Evolutionary conservation across 116 monocot species (phyloP), one percentile per base, ranked within the genome.

Genomic region (Cymodocea nodosa): DNA sequence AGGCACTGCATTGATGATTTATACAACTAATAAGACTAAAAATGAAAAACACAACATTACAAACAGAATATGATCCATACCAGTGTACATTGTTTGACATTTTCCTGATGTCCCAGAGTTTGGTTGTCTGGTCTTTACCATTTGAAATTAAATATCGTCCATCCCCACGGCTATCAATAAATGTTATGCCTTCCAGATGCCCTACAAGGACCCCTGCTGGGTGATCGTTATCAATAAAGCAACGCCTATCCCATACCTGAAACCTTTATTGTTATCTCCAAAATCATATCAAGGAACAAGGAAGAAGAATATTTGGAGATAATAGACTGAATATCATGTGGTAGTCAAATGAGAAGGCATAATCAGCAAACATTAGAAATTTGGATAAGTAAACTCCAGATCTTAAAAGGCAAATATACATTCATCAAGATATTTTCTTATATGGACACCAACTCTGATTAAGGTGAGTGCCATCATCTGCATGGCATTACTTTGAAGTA

Each of bases 181-280:
- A 88, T 65, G 97, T 97, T 72, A 97, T 84, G 30, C 97, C 97
- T 72, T 97, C 85, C 52, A 91, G 63, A 82, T 97, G 97, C 35
- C 97, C 97, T 25, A 72, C 67, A 69, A 97, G 52, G 19, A 84
- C 65, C 23, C 97, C 97, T 25, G 85, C 79, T 65, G 80, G 73
- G 69, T 74, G 73, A 68, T 72, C 85, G 58, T 68, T 73, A 23
- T 72, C 59, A 3, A 54, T 52, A 40, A 82, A 63, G 73, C 97
- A 88, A 9, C 97, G 87, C 54, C 92, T 81, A 52, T 97, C 97
- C 97, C 97, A 97, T 12, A 97, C 88, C 97, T 97, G 81, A 72
- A 68, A 39, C n/a, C 8, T 23, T 22, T 66, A 49, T 12, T 23
- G 23, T 5, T 14, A 64, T 50, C 18, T 48, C 40, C 50, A 23